phyloP scores from a whole-genome alignment of 2,329 filamentous ascomycete species.

The Zymoseptoria brevis region DNA sequence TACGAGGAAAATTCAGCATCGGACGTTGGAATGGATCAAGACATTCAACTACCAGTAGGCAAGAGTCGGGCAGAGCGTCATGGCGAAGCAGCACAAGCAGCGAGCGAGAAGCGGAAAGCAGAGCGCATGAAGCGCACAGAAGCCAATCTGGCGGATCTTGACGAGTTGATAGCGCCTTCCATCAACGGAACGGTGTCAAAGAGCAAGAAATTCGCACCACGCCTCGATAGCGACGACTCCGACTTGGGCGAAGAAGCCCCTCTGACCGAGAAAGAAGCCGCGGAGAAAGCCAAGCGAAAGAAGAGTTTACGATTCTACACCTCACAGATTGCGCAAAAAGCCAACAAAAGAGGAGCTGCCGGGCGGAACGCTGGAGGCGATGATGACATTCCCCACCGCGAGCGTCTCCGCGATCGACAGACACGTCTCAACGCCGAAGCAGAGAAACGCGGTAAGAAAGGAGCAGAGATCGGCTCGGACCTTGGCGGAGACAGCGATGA shows the following conservation, averaged over 20 bases:
- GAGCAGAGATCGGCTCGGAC: slow-evolving; percentile 54
- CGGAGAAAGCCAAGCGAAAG: slow-evolving; percentile 81
- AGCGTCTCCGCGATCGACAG: slow-evolving; percentile 78
- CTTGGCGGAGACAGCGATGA: slow-evolving; percentile 64
- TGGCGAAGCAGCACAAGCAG: slow-evolving; percentile 46
- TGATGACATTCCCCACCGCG: slow-evolving; percentile 76
- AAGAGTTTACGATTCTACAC: slow-evolving; percentile 96
- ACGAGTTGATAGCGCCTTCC: slow-evolving; percentile 48
- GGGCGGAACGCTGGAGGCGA: slow-evolving; percentile 71
- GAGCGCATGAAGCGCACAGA: slow-evolving; percentile 51
- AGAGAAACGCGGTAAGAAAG: slow-evolving; percentile 66
- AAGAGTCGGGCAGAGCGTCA: slow-evolving; percentile 43
- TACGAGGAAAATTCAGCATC: slow-evolving; percentile 12
- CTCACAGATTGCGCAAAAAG: slow-evolving; percentile 91
- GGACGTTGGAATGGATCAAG: slow-evolving; percentile 32
- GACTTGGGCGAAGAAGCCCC: slow-evolving; percentile 89
- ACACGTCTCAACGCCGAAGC: slow-evolving; percentile 82
- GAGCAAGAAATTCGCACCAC: slow-evolving; percentile 11
- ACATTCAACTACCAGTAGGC: slow-evolving; percentile 34
- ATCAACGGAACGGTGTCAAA: slow-evolving; percentile 11
- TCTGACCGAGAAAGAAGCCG: slow-evolving; percentile 68
- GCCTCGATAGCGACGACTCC: slow-evolving; percentile 56
- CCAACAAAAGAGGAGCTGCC: slow-evolving; percentile 70
- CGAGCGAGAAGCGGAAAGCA: slow-evolving; percentile 46
- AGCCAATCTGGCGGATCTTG: slow-evolving; percentile 66